These are phyloP conservation scores for Histomonas meleagridis DNA, from an alignment of 208 protist genomes.

Conservation along the genomic window DNA sequence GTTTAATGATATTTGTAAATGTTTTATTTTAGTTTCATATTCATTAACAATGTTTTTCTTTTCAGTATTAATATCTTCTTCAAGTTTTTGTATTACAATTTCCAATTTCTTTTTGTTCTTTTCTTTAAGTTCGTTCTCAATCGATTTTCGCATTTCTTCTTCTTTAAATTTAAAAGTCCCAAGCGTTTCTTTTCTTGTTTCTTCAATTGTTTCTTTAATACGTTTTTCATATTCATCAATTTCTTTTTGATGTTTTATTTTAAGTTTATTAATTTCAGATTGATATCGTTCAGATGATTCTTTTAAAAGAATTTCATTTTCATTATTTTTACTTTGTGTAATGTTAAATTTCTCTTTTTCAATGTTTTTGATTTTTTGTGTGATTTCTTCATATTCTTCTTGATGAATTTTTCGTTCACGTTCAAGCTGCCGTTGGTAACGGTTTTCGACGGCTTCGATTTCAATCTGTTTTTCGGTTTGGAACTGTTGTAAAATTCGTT, in stretches of 20 bases:
- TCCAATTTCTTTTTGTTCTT: slow-evolving; percentile 15
- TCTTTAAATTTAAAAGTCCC: neutral
- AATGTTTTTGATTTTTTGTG: neutral
- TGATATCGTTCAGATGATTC: neutral
- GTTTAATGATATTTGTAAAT: neutral
- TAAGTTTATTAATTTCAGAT: neutral
- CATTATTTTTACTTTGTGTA: neutral
- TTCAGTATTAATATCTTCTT: neutral
- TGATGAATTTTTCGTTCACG: neutral
- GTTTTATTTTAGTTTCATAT: neutral
- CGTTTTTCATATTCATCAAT: neutral
- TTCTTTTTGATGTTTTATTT: neutral
- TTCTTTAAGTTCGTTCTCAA: neutral
- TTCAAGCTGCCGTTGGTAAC: neutral
- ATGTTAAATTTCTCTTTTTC: neutral
- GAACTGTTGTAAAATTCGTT: neutral
- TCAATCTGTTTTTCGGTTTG: neutral
- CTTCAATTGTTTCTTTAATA: neutral
- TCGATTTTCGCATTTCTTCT: neutral
- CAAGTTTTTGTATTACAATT: neutral
- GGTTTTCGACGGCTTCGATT: neutral
- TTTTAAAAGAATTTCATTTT: neutral
- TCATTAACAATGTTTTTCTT: neutral
- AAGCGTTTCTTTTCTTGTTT: neutral
- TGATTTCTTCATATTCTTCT: neutral